Evolutionary conservation across 2,329 filamentous ascomycete genomes (phyloP), one percentile per base, ranked within the genome.

Genomic region (Ceratocystis diversiconidia): DNA sequence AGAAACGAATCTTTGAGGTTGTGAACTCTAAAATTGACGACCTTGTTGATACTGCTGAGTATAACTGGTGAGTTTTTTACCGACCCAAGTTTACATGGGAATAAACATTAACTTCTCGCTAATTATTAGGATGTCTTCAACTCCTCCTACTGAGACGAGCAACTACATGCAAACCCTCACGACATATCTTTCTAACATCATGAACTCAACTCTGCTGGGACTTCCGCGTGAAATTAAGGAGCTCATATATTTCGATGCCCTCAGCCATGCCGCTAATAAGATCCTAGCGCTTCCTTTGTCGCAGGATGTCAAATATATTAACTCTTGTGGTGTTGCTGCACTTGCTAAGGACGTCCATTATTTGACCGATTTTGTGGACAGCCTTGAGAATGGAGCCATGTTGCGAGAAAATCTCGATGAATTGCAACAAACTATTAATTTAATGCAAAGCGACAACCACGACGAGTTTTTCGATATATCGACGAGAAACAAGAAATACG

Each of bases 1-100:
- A 96, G 73, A 96, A 96, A 76, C 88, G 95, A 43, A 97, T 99
- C 66, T 99, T 99, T 72, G 95, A 99, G 76, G 82, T 99, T 0
- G 94, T 99, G 69, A 97, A 99, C 76, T 95, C 89, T 66, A 99
- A 99, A 78, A 97, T 99, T 71, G 92, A 97, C 72, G 94, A 99
- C 73, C 82, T 99, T 10, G 89, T 99, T 65, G 92, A 96, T 71
- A 97, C 92, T 0, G 92, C 94, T 41, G 94, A 99, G 75, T 99
- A 99, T 73, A 90, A 97, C 74, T 99, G 94, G 87, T 85, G 76
- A 65, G 76, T 69, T 36, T 6, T 8, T 57, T 57, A 28, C 64
- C 5, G 12, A 6, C 55, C 17, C 52, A 41, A 4, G 36, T 4
- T 15, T 41, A 15, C 17, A 36, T 2, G n/a, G 22, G 55, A 25